Percentiles rank a stretch among this genome's conserved stretches.
Evolutionary conservation across 192 early-diverging fungal genomes (phyloP).

Genomic region (Mortierella alpina): DNA sequence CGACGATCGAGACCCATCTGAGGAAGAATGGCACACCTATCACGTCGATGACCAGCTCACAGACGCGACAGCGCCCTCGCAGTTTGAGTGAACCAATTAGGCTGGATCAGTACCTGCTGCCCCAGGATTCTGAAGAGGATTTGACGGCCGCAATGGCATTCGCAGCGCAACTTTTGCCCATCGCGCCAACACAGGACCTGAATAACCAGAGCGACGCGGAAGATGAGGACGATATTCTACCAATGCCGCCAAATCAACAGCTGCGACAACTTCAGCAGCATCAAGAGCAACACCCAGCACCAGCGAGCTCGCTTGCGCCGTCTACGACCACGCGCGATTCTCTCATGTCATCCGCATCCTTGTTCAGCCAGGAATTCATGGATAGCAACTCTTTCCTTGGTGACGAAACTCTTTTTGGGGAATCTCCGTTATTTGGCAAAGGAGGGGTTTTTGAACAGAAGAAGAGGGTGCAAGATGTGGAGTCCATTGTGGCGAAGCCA

Average conservation of each 20-base stretch:
- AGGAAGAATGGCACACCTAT: constrained; percentile 55
- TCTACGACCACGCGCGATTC: constrained; percentile 13
- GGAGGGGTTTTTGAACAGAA: constrained; percentile 11
- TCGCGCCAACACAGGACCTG: constrained; percentile 1
- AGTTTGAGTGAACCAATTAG: constrained; percentile 41
- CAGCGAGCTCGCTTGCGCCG: no score
- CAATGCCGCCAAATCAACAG: not conserved
- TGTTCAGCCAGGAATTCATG: constrained; percentile 42
- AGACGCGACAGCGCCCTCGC: constrained; percentile 14
- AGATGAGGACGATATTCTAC: constrained; percentile 1
- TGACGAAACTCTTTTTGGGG: constrained; percentile 29
- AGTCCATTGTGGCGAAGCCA: not conserved
- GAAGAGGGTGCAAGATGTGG: constrained; percentile 5
- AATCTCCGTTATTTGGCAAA: constrained; percentile 34
- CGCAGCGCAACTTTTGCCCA: constrained; percentile 15
- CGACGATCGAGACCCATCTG: constrained; percentile 59
- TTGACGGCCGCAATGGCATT: constrained; percentile 2
- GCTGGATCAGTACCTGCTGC: constrained; percentile 23
- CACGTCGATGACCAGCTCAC: not conserved
- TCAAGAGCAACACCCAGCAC: not conserved
- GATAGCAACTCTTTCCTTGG: constrained; percentile 23
- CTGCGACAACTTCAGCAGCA: not conserved
- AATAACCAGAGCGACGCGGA: not conserved
- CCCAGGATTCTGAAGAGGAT: constrained; percentile 32
- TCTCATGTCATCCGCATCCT: not conserved